Base-by-base conservation (phyloP, 352 stramenopile genomes). In the Phytophthora fragariae region DNA sequence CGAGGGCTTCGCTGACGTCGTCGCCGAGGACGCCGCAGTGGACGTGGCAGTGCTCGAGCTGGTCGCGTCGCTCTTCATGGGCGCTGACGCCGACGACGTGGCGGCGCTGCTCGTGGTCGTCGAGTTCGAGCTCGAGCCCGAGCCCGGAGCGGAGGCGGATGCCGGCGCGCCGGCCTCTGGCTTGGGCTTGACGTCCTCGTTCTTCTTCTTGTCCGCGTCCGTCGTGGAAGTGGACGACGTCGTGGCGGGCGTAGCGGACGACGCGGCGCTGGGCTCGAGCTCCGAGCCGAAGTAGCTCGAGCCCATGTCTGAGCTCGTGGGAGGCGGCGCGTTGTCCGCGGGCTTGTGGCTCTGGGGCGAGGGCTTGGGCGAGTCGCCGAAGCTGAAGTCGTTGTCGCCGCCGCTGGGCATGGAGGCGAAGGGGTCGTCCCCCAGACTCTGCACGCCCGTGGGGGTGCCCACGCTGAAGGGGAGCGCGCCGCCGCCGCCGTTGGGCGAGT, bases 361-460 rank as follows among this genome's bases (percentile, higher is more conserved):
- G 10, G 81, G 75, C 63, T 92, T 93, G 60, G 89, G 89, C 39
- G 89, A 95, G 59, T 94, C 89, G 27, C 82, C 85, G 61, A 95
- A 95, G 74, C 79, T 89, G 37, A 95, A 94, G 62, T 94, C 89
- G 49, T 92, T 83, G 56, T 85, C 83, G 39, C 76, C 74, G 4
- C 67, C 75, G 2, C 73, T 77, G 21, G 79, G 76, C 57, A 88
- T 79, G 6, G 79, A 64, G 15, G 79, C 77, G 57, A 95, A 95
- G 5, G 84, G 80, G 59, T 95, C 87, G 50, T 95, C 89, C 17
- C 87, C 88, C 14, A 97, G 82, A 62, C 88, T 95, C 67, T 92
- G 87, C 7, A 97, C 84, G 53, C 90, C 90, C 31, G 90, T 95
- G 33, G 90, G 90, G 1, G 90, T 97, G 5, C 90, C 90, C 47